A percentile compares a stretch with the other conserved stretches of the same genome.
phyloP scores from a whole-genome alignment of 768 basidiomycete genomes.

The Amanita brunnescens region DNA sequence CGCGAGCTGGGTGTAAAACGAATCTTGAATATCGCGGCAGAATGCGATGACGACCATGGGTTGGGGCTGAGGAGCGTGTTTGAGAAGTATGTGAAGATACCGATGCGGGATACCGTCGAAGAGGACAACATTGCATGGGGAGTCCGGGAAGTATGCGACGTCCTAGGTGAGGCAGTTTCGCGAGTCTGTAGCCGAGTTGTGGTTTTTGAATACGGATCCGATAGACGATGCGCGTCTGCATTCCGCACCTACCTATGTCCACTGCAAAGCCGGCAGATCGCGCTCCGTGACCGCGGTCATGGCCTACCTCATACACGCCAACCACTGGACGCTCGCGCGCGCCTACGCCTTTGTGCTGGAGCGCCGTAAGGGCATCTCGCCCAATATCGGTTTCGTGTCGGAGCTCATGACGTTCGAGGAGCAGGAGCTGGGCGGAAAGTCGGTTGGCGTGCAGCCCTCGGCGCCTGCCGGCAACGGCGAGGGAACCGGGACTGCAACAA shows the following conservation, averaged over 20 bases:
- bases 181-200: not conserved
- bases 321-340: slow-evolving; percentile 90
- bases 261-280: slow-evolving; percentile 94
- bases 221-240: slow-evolving; percentile 88
- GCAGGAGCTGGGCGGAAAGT: slow-evolving; percentile 73
- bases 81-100: slow-evolving; percentile 78
- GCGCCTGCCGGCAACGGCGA: slow-evolving; percentile 13
- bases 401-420: slow-evolving; percentile 98
- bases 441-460: slow-evolving; percentile 51
- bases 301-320: slow-evolving; percentile 94
- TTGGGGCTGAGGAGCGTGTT: slow-evolving; percentile 60
- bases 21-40: slow-evolving; percentile 85
- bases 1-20: slow-evolving; percentile 70
- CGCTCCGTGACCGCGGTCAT: slow-evolving; percentile 95
- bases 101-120: slow-evolving; percentile 94
- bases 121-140: slow-evolving; percentile 81
- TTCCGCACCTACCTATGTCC: slow-evolving; percentile 85
- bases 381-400: slow-evolving; percentile 96
- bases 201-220: not conserved
- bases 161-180: slow-evolving; percentile 55
- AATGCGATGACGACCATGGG: slow-evolving; percentile 82
- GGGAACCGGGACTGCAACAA: slow-evolving; percentile 9
- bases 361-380: slow-evolving; percentile 88
- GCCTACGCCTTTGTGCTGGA: slow-evolving; percentile 92
- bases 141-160: slow-evolving; percentile 77